Evolutionary conservation across 2,329 filamentous ascomycete species (phyloP), one percentile per base, ranked within the genome.

Genomic region (Fusarium buharicum): DNA sequence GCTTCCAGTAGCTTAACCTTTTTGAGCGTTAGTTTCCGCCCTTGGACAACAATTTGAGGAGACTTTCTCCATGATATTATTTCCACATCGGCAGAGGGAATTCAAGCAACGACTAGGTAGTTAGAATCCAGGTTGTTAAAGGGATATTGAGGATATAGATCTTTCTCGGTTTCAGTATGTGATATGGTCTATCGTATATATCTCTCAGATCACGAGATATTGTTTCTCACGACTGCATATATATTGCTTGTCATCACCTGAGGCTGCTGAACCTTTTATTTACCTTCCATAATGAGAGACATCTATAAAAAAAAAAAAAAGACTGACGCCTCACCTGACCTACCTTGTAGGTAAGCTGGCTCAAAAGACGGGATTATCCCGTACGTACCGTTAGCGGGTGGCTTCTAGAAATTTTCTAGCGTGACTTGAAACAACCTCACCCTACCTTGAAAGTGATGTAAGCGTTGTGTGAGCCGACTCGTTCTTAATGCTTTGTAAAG

Each of bases 341-440:
- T 54, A 69, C 48, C 43, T 54, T 40, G 22, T 64, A 43, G 22
- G 33, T 57, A 24, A 8, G 22, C 59, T 49, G 50, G 31, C 50
- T 48, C 54, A 20, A 22, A 36, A 28, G 48, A 55, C 46, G 57
- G 56, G 52, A 31, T 55, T 24, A 13, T 55, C 46, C 37, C 41
- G 53, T 51, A 41, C 41, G 53, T 51, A 41, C 24, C 43, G 50
- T 48, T 39, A 48, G 43, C 40, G 62, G 55, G 22, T 36, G 33
- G 53, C 49, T 70, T 70, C 68, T 70, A 50, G 68, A 70, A 70
- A 59, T 53, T 68, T 70, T 70, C 68, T 70, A 70, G 68, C 64
- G 64, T 46, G 44, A 55, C 53, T 58, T 61, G 33, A 62, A 56
- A 40, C 49, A 63, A 65, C 62, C 60, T 68, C 65, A 63, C 50